These are phyloP conservation scores for Ephemerocybe angulata DNA, from an alignment of 768 basidiomycete species.

Conservation along the genomic window DNA sequence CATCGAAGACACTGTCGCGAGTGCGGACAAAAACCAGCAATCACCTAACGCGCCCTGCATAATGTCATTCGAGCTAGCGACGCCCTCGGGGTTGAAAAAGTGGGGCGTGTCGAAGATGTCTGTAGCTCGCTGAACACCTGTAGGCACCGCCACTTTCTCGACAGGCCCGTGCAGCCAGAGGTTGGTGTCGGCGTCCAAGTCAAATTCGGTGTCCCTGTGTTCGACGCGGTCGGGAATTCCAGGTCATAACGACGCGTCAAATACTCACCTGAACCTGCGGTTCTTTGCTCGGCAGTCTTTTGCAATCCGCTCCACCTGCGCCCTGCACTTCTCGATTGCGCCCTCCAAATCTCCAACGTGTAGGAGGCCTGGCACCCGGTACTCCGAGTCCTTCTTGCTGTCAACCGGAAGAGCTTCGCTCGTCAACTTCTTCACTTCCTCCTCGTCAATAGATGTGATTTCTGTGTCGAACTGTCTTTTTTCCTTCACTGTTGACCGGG, in stretches of 20 bases:
- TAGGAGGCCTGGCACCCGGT: too few species aligned
- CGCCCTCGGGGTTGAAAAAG: constrained; percentile 42
- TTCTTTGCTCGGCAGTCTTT: constrained; percentile 43
- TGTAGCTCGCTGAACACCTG: constrained; percentile 41
- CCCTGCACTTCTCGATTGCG: constrained; percentile 41
- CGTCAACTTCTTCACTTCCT: too few species aligned
- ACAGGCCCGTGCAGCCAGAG: constrained; percentile 38
- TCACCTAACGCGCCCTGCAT: constrained; percentile 49
- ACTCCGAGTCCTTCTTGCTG: too few species aligned
- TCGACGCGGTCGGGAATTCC: not conserved
- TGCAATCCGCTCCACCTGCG: constrained; percentile 41
- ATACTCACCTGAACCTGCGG: constrained; percentile 43
- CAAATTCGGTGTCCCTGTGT: constrained; percentile 27
- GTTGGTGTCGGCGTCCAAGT: constrained; percentile 51
- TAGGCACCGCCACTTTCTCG: constrained; percentile 16
- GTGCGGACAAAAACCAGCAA: constrained; percentile 52
- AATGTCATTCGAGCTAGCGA: constrained; percentile 40
- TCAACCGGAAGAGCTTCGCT: too few species aligned
- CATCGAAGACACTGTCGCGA: constrained; percentile 44
- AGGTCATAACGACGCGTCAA: not conserved
- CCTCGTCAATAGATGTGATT: too few species aligned
- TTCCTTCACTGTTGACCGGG: too few species aligned
- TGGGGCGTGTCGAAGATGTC: constrained; percentile 50
- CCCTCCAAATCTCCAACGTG: constrained; percentile 42
- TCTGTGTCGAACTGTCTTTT: too few species aligned